Conservation (phyloP, 345 rosid genomes). For the Laguncularia racemosa region DNA sequence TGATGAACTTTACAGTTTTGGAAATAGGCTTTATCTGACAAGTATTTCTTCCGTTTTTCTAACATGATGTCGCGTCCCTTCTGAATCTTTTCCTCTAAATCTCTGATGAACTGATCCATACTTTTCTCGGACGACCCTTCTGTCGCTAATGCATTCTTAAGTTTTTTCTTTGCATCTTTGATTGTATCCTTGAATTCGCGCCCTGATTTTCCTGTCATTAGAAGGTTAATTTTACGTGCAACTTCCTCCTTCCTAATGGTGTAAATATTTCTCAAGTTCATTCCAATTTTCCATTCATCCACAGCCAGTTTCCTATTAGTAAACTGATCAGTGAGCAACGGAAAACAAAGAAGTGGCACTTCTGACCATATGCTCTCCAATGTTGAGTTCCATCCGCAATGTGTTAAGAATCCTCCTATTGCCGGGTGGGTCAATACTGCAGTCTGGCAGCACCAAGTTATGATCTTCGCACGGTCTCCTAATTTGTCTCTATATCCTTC, state of each 20-base stretch:
- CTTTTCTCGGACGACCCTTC: slow-evolving; percentile 24
- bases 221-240: slow-evolving; percentile 12
- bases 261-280: slow-evolving; percentile 35
- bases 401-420: slow-evolving; percentile 71
- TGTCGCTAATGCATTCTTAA: slow-evolving; percentile 15
- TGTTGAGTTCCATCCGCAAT: slow-evolving; percentile 85
- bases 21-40: no score
- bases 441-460: slow-evolving; percentile 71
- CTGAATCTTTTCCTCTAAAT: slow-evolving; percentile 17
- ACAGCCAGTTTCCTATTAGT: slow-evolving; percentile 74
- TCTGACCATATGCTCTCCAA: slow-evolving; percentile 62
- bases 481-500: slow-evolving; percentile 32
- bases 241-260: slow-evolving; percentile 24
- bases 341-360: slow-evolving; percentile 66
- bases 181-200: slow-evolving; percentile 1
- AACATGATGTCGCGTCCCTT: background rate
- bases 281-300: slow-evolving; percentile 77
- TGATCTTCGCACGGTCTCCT: slow-evolving; percentile 40
- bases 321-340: slow-evolving; percentile 72
- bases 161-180: slow-evolving; percentile 8
- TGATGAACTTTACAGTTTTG: no score
- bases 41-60: no score
- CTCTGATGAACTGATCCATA: slow-evolving; percentile 18
- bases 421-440: slow-evolving; percentile 49
- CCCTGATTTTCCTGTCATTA: slow-evolving; percentile 18